phyloP scores from a whole-genome alignment of 1,284 basidiomycete genomes.

The Leccinum holopus region DNA sequence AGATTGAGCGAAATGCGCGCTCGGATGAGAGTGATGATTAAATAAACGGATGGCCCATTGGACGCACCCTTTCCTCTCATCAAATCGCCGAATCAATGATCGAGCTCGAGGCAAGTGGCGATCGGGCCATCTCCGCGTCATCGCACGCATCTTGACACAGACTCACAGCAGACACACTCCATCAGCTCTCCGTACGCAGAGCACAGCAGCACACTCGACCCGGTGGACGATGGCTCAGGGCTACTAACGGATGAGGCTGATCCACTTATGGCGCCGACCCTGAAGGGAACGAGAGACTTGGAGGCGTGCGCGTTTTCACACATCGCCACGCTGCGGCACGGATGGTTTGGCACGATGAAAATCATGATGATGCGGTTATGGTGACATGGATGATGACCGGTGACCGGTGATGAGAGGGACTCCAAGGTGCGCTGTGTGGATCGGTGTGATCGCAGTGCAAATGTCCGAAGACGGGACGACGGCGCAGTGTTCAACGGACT shows the following conservation, averaged over 20 bases:
- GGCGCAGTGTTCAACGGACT: neutral
- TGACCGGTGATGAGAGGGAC: neutral
- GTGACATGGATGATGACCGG: neutral
- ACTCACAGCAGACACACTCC: neutral
- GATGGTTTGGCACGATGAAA: neutral
- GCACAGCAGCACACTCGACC: neutral
- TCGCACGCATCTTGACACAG: neutral
- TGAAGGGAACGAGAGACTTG: neutral
- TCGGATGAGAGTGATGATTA: neutral
- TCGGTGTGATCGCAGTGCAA: neutral
- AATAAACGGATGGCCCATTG: neutral
- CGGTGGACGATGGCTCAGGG: neutral
- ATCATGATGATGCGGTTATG: neutral
- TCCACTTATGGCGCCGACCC: neutral
- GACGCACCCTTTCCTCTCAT: slow-evolving; percentile 3
- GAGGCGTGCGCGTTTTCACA: neutral
- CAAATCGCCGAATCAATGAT: neutral
- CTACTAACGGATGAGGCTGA: neutral
- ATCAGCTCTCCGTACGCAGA: neutral
- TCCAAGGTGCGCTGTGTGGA: neutral
- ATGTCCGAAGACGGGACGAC: neutral
- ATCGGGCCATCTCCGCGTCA: neutral
- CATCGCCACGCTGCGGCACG: neutral
- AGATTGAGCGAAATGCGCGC: neutral
- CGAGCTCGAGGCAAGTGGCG: neutral